Base-by-base conservation (phyloP, 164 flowering plant genomes). In the Piper longum region DNA sequence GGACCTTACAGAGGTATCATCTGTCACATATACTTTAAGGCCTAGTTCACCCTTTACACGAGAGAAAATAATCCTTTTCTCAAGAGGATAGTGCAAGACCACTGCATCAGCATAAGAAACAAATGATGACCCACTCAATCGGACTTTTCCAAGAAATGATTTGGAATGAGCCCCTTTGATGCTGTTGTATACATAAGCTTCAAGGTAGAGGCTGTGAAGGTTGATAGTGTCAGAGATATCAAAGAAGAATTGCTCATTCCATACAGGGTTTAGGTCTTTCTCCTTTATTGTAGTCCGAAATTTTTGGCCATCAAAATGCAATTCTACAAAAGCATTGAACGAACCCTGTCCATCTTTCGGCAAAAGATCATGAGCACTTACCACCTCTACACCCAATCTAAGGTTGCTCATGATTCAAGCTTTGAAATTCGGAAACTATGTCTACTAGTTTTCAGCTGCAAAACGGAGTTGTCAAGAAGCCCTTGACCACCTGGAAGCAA, bases 261-360 rank as follows among this genome's bases (percentile, higher is more conserved):
- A 90, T 36, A 84, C 86, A 18, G 97, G 97, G 67, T 79, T 83
- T 16, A 88, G 89, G 76, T 90, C 91, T 67, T 81, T 86, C 14
- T 90, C 95, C 72, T 90, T 88, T 73, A 80, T 60, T 4, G 88
- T 87, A 56, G 89, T 83, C 2, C 92, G 88, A 68, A 74, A 80
- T 67, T 64, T 81, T 69, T 88, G 97, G 17, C 84, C 83, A 64
- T 90, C 97, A 66, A 88, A 90, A 67, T 64, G 67, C 60, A 88
- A 85, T 77, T 90, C 97, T 55, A 87, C 91, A 67, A 73, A 82
- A 42, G 95, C 66, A 67, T 75, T 86, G 12, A 91, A 79, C 3
- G 97, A 82, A 43, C 95, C 93, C 17, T 77, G 82, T 36, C 93
- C 95, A 64, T 90, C 97, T 77, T 85, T 90, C 3, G 95, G 91